Conservation (phyloP, 176 grass and related monocot genomes). For the Luzula sylvatica region DNA sequence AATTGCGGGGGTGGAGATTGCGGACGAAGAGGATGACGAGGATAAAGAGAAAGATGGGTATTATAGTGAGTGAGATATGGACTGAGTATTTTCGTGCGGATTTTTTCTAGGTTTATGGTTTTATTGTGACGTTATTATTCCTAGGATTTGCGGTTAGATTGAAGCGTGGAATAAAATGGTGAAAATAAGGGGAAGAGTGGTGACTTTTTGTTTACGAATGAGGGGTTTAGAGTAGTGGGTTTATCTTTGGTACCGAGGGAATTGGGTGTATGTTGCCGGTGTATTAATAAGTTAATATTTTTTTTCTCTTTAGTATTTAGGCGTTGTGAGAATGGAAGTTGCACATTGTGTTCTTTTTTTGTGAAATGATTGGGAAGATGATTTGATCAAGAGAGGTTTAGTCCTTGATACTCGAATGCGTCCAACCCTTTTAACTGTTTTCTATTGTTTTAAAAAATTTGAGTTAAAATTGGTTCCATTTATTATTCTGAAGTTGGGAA, state of each 20-base stretch:
- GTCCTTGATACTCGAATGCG: no score
- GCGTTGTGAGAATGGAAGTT: not conserved
- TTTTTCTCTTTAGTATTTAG: conserved; percentile 1
- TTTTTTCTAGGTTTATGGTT: not conserved
- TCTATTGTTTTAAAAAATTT: no score
- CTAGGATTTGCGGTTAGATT: not conserved
- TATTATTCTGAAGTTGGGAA: no score
- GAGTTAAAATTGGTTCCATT: no score
- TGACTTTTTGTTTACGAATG: not conserved
- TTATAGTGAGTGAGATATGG: conserved; percentile 68
- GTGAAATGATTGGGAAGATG: not conserved
- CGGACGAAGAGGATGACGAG: conserved; percentile 37
- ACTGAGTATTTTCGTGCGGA: not conserved
- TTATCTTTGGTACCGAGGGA: not conserved
- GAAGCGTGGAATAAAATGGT: not conserved
- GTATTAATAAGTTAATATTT: no score
- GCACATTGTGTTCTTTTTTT: not conserved
- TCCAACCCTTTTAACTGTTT: no score
- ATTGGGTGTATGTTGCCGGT: not conserved
- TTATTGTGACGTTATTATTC: not conserved
- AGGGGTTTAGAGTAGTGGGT: not conserved
- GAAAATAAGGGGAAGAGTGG: not conserved
- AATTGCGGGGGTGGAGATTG: conserved; percentile 49
- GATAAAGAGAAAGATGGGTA: conserved; percentile 44
- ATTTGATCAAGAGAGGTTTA: not conserved